Percentiles rank a stretch among this genome's conserved stretches.
Conservation (phyloP, 192 early-diverging fungal genomes). For the Borealophlyctis nickersoniae region DNA sequence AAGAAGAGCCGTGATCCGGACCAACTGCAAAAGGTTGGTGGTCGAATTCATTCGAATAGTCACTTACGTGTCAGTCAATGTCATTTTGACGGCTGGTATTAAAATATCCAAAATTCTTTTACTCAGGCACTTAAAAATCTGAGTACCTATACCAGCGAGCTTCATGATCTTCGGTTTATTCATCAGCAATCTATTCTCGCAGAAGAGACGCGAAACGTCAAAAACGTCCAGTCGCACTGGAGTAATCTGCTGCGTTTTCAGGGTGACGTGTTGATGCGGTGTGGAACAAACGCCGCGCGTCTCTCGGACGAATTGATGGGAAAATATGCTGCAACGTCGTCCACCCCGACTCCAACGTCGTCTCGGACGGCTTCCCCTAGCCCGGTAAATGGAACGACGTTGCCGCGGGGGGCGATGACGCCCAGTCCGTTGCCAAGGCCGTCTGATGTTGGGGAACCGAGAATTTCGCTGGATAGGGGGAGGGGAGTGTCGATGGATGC, state of each 20-base stretch:
- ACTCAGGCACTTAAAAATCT: slow-evolving; percentile 11
- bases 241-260: neutral
- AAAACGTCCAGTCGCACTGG: slow-evolving; percentile 20
- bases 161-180: slow-evolving; percentile 17
- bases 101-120: neutral
- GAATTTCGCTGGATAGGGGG: too few species aligned
- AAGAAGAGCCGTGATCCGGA: slow-evolving; percentile 10
- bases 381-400: too few species aligned
- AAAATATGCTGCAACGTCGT: too few species aligned
- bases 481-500: too few species aligned
- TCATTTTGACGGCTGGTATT: neutral
- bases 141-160: slow-evolving; percentile 13
- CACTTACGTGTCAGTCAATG: too few species aligned
- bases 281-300: neutral
- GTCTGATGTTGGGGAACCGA: too few species aligned
- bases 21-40: slow-evolving; percentile 1
- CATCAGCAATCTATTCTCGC: slow-evolving; percentile 18
- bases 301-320: too few species aligned
- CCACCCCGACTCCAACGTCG: too few species aligned
- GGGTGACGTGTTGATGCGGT: neutral
- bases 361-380: too few species aligned
- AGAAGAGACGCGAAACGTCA: slow-evolving; percentile 24
- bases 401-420: too few species aligned
- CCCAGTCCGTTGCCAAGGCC: too few species aligned
- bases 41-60: neutral